phyloP scores from a whole-genome alignment of 2,329 filamentous ascomycete species.

The Sporothrix pseudoabietina region DNA sequence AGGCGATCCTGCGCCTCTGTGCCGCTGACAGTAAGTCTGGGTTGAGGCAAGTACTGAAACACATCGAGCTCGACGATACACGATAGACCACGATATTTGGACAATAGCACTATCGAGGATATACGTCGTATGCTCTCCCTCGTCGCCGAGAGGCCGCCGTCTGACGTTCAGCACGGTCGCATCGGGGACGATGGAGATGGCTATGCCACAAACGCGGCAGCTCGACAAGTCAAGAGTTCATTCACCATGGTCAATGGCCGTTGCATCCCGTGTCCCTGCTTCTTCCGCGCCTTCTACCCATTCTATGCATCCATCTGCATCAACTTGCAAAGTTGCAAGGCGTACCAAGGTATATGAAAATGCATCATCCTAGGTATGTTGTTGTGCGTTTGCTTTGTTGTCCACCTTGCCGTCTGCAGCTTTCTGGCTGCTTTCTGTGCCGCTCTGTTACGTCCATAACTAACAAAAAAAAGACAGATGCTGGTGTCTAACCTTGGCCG shows the following conservation, averaged over 20 bases:
- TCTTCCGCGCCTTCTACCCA: not conserved
- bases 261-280: not conserved
- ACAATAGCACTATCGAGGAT: not conserved
- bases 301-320: slow-evolving; percentile 15
- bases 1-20: slow-evolving; percentile 15
- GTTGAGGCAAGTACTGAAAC: slow-evolving; percentile 23
- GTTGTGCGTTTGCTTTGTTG: not conserved
- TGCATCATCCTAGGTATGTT: not conserved
- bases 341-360: not conserved
- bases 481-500: slow-evolving; percentile 11
- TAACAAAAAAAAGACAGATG: not conserved
- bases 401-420: not conserved
- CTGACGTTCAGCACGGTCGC: slow-evolving; percentile 10
- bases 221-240: not conserved
- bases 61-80: slow-evolving; percentile 6
- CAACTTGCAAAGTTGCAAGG: not conserved
- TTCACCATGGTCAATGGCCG: not conserved
- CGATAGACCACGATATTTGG: not conserved
- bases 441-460: not conserved
- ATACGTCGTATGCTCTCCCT: not conserved
- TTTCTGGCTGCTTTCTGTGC: not conserved
- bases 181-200: slow-evolving; percentile 7
- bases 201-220: slow-evolving; percentile 5
- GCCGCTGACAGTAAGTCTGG: slow-evolving; percentile 18
- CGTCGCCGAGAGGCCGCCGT: slow-evolving; percentile 18